Evolutionary conservation across 139 green algal genomes (phyloP), one percentile per base, ranked within the genome.

Genomic region (Coccomyxa sp.): DNA sequence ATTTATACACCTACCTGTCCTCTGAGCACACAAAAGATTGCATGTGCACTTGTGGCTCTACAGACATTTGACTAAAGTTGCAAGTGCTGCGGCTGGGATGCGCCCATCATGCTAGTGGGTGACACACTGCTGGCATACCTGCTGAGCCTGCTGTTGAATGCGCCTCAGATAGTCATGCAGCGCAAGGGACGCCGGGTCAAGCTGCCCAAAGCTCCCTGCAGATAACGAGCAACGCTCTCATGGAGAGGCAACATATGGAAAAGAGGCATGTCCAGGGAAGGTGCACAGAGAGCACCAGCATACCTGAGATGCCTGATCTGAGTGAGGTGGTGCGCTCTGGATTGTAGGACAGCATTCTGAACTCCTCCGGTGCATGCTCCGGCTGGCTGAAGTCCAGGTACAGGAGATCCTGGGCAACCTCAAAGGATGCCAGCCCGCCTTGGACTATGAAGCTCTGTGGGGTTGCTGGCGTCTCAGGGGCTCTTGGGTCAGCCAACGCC

Each of bases 101-200:
- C 50, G 22, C 27, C 18, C 50, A 64, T 31, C 27, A 22, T 18
- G 22, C 50, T 64, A 22, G 18, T 64, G 50, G 27, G 22, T 64
- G 22, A 22, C 50, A 64, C 22, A 31, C 18, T 31, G 50, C 50
- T 64, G 18, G 18, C 50, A 31, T 14, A 82, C 55, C 38, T 75
- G 50, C 37, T 69, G 41, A 39, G 77, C 70, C 55, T 82, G 78
- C 55, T 79, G 22, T 31, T 81, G 35, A 14, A 93, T 80, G 81
- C 88, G 90, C 2, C 79, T 77, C 37, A 91, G 70, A 68, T 83
- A 82, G 24, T 84, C 83, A 16, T 88, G 82, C 70, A 92, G 75
- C 8, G 77, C 76, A 31, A 39, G 18, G 2, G 84, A 88, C 34
- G 70, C 44, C 12, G 87, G 82, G 75, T 93, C 81, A 36, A 78